Conservation (phyloP, 306 rosid genomes). For the Mimosa pudica region DNA sequence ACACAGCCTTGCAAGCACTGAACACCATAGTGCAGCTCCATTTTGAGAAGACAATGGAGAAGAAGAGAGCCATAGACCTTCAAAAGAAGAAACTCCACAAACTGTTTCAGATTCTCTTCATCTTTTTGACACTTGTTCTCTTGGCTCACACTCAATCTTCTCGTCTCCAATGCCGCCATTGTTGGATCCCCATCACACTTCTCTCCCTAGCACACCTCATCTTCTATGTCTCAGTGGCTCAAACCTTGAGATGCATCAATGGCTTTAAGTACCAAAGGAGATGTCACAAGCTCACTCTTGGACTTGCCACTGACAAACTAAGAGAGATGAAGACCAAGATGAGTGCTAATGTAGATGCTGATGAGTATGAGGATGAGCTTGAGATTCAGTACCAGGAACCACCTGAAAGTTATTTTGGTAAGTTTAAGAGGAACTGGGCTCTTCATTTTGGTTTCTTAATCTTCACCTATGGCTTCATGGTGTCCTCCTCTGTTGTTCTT, state of each 20-base stretch:
- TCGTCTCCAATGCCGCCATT: constrained; percentile 85
- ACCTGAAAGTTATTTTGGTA: constrained; percentile 78
- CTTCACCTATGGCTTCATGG: constrained; percentile 68
- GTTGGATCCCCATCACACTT: constrained; percentile 85
- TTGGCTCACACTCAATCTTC: constrained; percentile 47
- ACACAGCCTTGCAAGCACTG: constrained; percentile 72
- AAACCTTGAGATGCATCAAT: constrained; percentile 81
- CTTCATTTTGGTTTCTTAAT: constrained; percentile 84
- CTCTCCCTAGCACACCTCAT: constrained; percentile 83
- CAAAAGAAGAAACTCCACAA: constrained; percentile 87
- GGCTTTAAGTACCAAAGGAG: constrained; percentile 94
- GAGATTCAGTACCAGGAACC: constrained; percentile 96
- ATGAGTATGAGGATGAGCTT: constrained; percentile 54
- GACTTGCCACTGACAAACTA: constrained; percentile 74
- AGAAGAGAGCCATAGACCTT: constrained; percentile 78
- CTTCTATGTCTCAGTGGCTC: constrained; percentile 90
- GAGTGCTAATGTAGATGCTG: constrained; percentile 6
- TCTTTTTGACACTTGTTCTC: constrained; percentile 66
- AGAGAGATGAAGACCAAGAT: constrained; percentile 65
- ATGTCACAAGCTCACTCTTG: constrained; percentile 94
- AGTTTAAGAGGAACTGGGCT: constrained; percentile 98
- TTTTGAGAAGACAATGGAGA: constrained; percentile 81
- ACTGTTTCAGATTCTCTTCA: constrained; percentile 75
- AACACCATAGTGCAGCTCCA: constrained; percentile 93
- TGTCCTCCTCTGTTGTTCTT: constrained; percentile 82